Evolutionary conservation across 345 rosid species (phyloP), one percentile per base, ranked within the genome.

Genomic region (Salix udensis): DNA sequence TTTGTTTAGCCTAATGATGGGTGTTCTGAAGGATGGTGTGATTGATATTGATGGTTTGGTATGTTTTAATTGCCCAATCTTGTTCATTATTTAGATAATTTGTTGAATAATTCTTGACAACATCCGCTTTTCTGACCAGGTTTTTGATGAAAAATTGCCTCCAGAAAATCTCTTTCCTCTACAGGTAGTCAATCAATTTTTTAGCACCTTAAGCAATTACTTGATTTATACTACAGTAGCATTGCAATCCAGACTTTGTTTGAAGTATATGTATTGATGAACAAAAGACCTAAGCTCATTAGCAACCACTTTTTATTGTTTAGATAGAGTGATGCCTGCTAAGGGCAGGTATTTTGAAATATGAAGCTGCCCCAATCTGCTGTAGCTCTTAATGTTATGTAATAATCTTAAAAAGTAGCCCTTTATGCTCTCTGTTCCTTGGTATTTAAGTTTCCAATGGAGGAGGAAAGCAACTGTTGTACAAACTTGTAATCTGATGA

Each of bases 11-110:
- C 71, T 92, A 69, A 92, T 92, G 96, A 90, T 96, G 86, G 97
- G 87, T 77, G 95, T 89, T 84, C 70, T 89, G 80, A 92, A 92
- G 85, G 97, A 92, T 77, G 96, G 94, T 79, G 98, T 88, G 77
- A 92, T 92, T 87, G 97, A 93, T 85, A 88, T 96, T 83, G 97
- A 92, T 78, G 92, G 94, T 83, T 91, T 96, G 97, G 96, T 92
- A 88, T 88, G 93, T 76, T 82, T 70, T 24, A 73, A 68, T 70
- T 71, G 42, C 65, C 44, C 58, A 76, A 72, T 24, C 42, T 18
- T 71, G 52, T 14, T 28, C 48, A 11, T 42, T 80, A 21, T 68
- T 34, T 5, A 9, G 58, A 62, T 42, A 75, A 77, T 72, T 75
- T 52, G 11, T 67, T 24, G 50, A 19, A 24, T 40, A 19, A 26